Percentiles rank a stretch among this genome's conserved stretches.
Conservation (phyloP, 352 stramenopile genomes). For the Globisporangium splendens region DNA sequence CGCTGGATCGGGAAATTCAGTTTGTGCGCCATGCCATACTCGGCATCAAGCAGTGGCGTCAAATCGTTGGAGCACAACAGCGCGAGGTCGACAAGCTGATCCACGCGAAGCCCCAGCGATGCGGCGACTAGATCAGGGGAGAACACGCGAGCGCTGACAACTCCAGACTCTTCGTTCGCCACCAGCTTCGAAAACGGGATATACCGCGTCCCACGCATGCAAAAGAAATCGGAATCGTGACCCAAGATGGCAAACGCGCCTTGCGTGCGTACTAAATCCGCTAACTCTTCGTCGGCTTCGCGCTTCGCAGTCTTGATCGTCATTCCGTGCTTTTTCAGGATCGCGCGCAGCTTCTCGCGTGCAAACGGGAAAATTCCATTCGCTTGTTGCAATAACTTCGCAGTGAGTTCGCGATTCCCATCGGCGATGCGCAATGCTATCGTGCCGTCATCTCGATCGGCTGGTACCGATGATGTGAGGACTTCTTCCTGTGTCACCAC, state of each 20-base stretch:
- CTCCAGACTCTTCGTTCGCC: constrained; percentile 21
- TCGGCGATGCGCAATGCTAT: constrained; percentile 7
- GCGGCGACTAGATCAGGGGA: constrained; percentile 55
- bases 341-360: constrained; percentile 56
- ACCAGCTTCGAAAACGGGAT: constrained; percentile 63
- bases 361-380: constrained; percentile 79
- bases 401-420: constrained; percentile 12
- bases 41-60: constrained; percentile 58
- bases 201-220: constrained; percentile 79
- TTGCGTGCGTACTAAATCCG: constrained; percentile 48
- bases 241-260: constrained; percentile 62
- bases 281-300: constrained; percentile 80
- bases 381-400: constrained; percentile 43
- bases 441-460: not conserved
- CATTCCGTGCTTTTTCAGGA: constrained; percentile 50
- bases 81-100: constrained; percentile 82
- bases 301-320: constrained; percentile 45
- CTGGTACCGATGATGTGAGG: not conserved
- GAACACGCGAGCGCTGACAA: constrained; percentile 73
- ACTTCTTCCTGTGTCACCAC: not conserved
- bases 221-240: constrained; percentile 88
- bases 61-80: constrained; percentile 89
- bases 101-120: constrained; percentile 48
- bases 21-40: constrained; percentile 48
- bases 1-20: constrained; percentile 60